A percentile compares a stretch with the other conserved stretches of the same genome.
These are phyloP conservation scores for Psilocybe sp. DNA, from an alignment of 768 basidiomycete genomes.

Conservation along the genomic window DNA sequence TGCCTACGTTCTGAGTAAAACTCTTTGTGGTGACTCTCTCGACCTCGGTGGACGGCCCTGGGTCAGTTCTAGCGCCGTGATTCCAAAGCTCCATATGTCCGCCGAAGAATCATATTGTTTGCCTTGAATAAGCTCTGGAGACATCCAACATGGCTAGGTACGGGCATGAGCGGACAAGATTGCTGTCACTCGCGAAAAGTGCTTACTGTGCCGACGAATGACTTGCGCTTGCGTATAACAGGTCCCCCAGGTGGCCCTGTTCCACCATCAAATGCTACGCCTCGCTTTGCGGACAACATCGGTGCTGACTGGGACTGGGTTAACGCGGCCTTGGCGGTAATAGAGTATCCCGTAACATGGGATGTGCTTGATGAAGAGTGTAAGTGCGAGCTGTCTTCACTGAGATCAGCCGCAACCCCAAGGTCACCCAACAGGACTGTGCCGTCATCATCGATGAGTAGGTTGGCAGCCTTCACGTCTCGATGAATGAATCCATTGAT, in stretches of 20 bases:
- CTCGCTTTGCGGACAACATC: conserved; percentile 22
- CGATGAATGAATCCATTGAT: conserved; percentile 90
- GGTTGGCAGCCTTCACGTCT: conserved; percentile 91
- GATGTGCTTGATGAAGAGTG: conserved; percentile 20
- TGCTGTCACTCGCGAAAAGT: neutral
- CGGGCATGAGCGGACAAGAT: neutral
- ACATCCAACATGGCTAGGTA: conserved; percentile 89
- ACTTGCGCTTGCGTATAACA: conserved; percentile 74
- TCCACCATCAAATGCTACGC: conserved; percentile 33
- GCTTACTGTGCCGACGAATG: conserved; percentile 87
- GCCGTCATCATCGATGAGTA: conserved; percentile 88
- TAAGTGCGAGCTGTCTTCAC: conserved; percentile 53
- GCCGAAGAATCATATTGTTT: conserved; percentile 81
- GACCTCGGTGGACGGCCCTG: conserved; percentile 87
- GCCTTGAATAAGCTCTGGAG: conserved; percentile 88
- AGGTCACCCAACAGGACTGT: conserved; percentile 91
- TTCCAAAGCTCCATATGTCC: conserved; percentile 96
- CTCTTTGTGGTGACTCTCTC: conserved; percentile 67
- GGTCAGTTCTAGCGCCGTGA: conserved; percentile 88
- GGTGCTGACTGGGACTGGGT: conserved; percentile 22
- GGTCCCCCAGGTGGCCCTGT: conserved; percentile 31
- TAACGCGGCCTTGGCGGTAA: conserved; percentile 29
- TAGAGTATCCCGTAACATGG: conserved; percentile 19
- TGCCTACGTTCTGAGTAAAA: conserved; percentile 69
- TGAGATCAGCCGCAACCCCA: conserved; percentile 84